phyloP scores from a whole-genome alignment of 176 grass and related monocot species.

The Avena insularis region DNA sequence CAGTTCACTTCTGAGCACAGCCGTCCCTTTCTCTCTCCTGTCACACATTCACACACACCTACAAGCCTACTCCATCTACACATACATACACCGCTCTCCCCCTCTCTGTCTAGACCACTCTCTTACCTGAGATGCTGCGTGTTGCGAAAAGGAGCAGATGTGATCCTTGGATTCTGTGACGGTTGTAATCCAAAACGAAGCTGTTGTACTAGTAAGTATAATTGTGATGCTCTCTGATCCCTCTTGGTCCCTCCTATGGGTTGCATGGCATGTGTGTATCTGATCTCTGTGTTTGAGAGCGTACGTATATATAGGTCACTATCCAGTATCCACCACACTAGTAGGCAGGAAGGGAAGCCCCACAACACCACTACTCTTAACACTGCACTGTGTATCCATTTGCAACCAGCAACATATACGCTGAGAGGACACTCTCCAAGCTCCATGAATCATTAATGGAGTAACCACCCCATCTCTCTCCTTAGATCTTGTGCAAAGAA shows the following conservation, averaged over 20 bases:
- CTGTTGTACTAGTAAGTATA: slow-evolving; percentile 35
- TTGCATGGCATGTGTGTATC: slow-evolving; percentile 40
- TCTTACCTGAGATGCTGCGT: slow-evolving; percentile 33
- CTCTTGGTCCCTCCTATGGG: not conserved
- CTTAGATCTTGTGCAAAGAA: slow-evolving; percentile 46
- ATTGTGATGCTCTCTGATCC: slow-evolving; percentile 49
- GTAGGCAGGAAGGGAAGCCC: slow-evolving; percentile 35
- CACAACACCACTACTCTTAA: slow-evolving; percentile 53
- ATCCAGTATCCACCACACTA: slow-evolving; percentile 19
- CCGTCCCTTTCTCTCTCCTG: slow-evolving; percentile 91
- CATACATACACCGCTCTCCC: slow-evolving; percentile 20
- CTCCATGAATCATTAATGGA: slow-evolving; percentile 53
- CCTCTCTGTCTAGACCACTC: slow-evolving; percentile 38
- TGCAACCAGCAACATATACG: slow-evolving; percentile 49
- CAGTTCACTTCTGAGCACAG: slow-evolving; percentile 84
- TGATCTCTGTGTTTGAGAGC: slow-evolving; percentile 35
- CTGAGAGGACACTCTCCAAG: slow-evolving; percentile 29
- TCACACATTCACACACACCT: slow-evolving; percentile 50
- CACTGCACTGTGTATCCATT: slow-evolving; percentile 51
- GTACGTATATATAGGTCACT: slow-evolving; percentile 1
- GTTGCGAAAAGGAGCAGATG: slow-evolving; percentile 43
- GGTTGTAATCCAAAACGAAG: slow-evolving; percentile 63
- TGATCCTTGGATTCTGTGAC: slow-evolving; percentile 73
- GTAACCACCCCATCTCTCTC: slow-evolving; percentile 21
- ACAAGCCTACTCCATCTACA: slow-evolving; percentile 26